Evolutionary conservation across 495 filamentous ascomycete species (phyloP).

Genomic region (Hypoxylon perforatum): DNA sequence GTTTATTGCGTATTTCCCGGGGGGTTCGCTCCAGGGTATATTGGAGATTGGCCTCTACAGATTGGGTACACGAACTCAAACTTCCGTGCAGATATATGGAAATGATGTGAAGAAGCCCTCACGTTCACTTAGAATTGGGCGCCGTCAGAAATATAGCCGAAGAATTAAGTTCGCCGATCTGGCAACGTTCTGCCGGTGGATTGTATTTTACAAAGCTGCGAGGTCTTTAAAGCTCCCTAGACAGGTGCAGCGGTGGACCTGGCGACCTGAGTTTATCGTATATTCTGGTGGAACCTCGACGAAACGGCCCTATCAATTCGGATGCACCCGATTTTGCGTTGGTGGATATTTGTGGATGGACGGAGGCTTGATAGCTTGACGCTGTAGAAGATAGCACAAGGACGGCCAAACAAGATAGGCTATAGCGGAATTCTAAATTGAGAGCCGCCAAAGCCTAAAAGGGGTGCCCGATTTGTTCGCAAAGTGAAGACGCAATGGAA

Average conservation of each 20-base stretch:
- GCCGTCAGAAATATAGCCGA: constrained; percentile 36
- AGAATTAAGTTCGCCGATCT: constrained; percentile 36
- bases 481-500: constrained; percentile 6
- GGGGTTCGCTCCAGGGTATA: constrained; percentile 23
- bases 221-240: constrained; percentile 13
- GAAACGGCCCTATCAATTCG: constrained; percentile 21
- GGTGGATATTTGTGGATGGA: constrained; percentile 14
- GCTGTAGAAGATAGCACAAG: constrained; percentile 12
- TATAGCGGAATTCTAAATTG: constrained; percentile 16
- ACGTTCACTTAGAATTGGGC: constrained; percentile 15
- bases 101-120: constrained; percentile 29
- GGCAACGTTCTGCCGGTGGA: constrained; percentile 11
- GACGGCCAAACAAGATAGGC: neutral
- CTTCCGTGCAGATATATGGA: constrained; percentile 34
- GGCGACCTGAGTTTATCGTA: constrained; percentile 20
- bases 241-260: constrained; percentile 16
- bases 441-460: constrained; percentile 29
- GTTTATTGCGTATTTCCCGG: constrained; percentile 31
- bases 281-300: constrained; percentile 18
- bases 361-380: constrained; percentile 11
- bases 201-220: neutral
- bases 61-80: constrained; percentile 18
- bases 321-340: constrained; percentile 35
- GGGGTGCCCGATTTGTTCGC: constrained; percentile 3
- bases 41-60: constrained; percentile 11